phyloP scores from a whole-genome alignment of 805 yeast genomes.

The Lachancea nothofagi region DNA sequence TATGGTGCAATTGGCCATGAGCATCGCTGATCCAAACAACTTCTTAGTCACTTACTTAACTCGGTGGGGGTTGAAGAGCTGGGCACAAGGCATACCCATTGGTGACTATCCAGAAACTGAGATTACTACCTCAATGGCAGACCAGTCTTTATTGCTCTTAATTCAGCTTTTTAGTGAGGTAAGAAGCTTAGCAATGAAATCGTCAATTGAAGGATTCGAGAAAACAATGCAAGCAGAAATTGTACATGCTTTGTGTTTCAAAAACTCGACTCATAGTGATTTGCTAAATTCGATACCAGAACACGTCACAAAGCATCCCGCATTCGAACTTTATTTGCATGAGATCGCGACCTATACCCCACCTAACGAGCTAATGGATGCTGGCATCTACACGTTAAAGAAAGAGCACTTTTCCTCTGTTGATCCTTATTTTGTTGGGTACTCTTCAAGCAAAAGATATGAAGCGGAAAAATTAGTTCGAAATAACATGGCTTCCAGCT shows the following conservation, averaged over 20 bases:
- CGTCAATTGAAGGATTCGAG: slow-evolving; percentile 45
- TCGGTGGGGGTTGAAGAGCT: slow-evolving; percentile 62
- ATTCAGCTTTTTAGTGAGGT: slow-evolving; percentile 67
- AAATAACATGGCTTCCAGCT: slow-evolving; percentile 40
- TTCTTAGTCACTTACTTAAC: slow-evolving; percentile 53
- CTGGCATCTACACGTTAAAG: slow-evolving; percentile 65
- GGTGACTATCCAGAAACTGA: slow-evolving; percentile 41
- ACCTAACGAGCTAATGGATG: slow-evolving; percentile 52
- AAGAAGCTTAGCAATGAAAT: slow-evolving; percentile 45
- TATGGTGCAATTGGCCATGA: slow-evolving; percentile 57
- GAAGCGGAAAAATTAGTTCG: slow-evolving; percentile 69
- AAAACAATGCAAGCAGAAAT: slow-evolving; percentile 59
- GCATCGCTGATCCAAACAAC: slow-evolving; percentile 49
- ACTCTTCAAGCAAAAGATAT: slow-evolving; percentile 70
- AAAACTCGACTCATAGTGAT: slow-evolving; percentile 65
- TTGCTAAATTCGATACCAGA: slow-evolving; percentile 69
- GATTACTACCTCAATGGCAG: slow-evolving; percentile 55
- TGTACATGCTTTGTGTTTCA: slow-evolving; percentile 77
- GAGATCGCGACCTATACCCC: slow-evolving; percentile 57
- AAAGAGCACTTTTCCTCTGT: slow-evolving; percentile 46
- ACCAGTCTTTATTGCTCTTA: slow-evolving; percentile 68
- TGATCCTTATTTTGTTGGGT: slow-evolving; percentile 81
- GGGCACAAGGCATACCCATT: slow-evolving; percentile 43
- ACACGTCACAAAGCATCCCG: slow-evolving; percentile 61
- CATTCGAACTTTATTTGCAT: slow-evolving; percentile 58